phyloP scores from a whole-genome alignment of 1,284 basidiomycete genomes.

The Amylostereum chailletii region DNA sequence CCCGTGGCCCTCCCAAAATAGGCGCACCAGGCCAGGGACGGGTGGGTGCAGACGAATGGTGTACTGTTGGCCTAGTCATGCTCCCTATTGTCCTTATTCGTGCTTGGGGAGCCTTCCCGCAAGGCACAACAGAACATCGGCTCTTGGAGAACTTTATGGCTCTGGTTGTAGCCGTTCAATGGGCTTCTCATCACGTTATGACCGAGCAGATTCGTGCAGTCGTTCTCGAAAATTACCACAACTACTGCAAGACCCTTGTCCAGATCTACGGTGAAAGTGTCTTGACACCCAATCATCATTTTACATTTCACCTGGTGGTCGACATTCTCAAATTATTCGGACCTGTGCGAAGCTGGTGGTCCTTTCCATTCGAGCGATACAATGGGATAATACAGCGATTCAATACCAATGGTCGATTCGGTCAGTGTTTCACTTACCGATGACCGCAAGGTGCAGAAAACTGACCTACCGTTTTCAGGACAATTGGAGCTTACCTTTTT shows the following conservation, averaged over 20 bases:
- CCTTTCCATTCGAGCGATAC: conserved; percentile 23
- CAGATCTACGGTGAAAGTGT: background rate
- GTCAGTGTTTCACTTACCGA: too few species aligned
- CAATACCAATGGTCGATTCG: conserved; percentile 25
- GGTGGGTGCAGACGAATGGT: conserved; percentile 11
- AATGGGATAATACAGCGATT: conserved; percentile 25
- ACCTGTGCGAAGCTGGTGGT: conserved; percentile 25
- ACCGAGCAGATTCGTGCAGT: background rate
- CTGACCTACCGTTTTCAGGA: too few species aligned
- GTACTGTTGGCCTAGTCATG: conserved; percentile 4
- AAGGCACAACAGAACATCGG: background rate
- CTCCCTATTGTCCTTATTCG: conserved; percentile 9
- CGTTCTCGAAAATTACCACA: background rate
- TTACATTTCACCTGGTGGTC: background rate
- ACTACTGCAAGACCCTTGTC: background rate
- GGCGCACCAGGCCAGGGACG: conserved; percentile 8
- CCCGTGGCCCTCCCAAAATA: conserved; percentile 4
- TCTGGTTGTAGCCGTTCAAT: conserved; percentile 4
- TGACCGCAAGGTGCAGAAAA: too few species aligned
- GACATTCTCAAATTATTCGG: conserved; percentile 12
- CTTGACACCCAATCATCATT: background rate
- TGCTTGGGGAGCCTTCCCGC: conserved; percentile 4
- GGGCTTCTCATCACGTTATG: background rate
- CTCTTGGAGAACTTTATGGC: conserved; percentile 5
- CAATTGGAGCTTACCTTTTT: too few species aligned